These are phyloP conservation scores for Pouteria glomerata DNA, from an alignment of 148 eudicot species.

Conservation along the genomic window DNA sequence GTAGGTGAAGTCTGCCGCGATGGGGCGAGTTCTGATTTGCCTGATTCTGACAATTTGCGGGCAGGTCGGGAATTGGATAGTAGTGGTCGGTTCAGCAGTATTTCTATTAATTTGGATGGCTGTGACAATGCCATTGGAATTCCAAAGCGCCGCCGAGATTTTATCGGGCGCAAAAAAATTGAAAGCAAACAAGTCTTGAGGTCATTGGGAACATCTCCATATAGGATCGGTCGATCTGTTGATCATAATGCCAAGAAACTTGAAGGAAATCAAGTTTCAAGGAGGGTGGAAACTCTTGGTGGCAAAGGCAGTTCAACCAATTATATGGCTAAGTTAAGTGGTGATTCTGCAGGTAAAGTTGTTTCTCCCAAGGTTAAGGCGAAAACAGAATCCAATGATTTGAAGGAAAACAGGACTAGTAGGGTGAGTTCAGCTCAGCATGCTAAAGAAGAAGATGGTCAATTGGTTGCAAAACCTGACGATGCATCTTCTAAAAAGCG, in stretches of 20 bases:
- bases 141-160: constrained; percentile 76
- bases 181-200: constrained; percentile 34
- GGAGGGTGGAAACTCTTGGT: constrained; percentile 20
- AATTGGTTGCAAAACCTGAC: constrained; percentile 28
- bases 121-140: constrained; percentile 33
- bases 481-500: constrained; percentile 37
- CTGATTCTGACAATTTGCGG: constrained; percentile 17
- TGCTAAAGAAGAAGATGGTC: constrained; percentile 26
- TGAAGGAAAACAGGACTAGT: constrained; percentile 27
- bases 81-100: constrained; percentile 30
- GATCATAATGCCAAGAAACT: constrained; percentile 35
- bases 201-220: constrained; percentile 17
- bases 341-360: constrained; percentile 14
- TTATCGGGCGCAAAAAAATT: constrained; percentile 56
- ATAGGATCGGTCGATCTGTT: constrained; percentile 14
- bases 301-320: constrained; percentile 30
- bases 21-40: constrained; percentile 14
- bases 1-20: too few relatives aligned
- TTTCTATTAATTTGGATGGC: constrained; percentile 36
- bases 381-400: constrained; percentile 23
- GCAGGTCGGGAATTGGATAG: constrained; percentile 21
- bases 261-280: constrained; percentile 26
- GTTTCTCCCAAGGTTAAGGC: constrained; percentile 29
- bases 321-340: constrained; percentile 20
- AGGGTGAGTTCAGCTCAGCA: constrained; percentile 20